Evolutionary conservation across 2,329 filamentous ascomycete genomes (phyloP).

Genomic region (Nakataea oryzae): DNA sequence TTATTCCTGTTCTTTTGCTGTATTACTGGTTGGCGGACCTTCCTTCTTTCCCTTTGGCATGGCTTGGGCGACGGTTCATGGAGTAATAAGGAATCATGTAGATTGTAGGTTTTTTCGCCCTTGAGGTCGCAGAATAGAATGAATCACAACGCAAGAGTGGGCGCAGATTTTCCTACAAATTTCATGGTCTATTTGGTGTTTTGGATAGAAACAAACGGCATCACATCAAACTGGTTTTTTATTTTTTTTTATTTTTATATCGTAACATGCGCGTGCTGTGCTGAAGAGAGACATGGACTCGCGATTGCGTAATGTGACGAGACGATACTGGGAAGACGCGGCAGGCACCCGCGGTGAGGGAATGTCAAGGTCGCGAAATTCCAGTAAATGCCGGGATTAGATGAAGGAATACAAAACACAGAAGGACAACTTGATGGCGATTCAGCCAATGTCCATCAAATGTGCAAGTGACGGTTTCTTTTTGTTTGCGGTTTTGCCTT

Average conservation of each 20-base stretch:
- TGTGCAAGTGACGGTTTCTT: too few species aligned
- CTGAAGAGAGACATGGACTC: too few species aligned
- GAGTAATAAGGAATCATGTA: background rate
- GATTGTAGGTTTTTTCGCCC: background rate
- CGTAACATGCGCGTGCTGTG: background rate
- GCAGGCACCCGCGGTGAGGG: too few species aligned
- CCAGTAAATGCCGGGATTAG: too few species aligned
- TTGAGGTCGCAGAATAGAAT: background rate
- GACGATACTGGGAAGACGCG: too few species aligned
- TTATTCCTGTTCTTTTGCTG: background rate
- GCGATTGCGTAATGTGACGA: too few species aligned
- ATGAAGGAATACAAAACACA: too few species aligned
- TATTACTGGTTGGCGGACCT: background rate
- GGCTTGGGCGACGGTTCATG: background rate
- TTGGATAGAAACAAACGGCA: background rate
- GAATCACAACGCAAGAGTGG: background rate
- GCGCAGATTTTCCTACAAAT: background rate
- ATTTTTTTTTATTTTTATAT: background rate
- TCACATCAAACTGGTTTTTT: background rate
- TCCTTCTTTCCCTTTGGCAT: background rate
- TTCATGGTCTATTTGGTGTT: background rate
- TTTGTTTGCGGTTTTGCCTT: too few species aligned
- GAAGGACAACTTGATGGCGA: too few species aligned
- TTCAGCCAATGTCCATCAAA: too few species aligned
- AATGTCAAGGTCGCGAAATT: too few species aligned